These are phyloP conservation scores for Penicillium sp. DNA, from an alignment of 2,329 filamentous ascomycete species.

Conservation along the genomic window DNA sequence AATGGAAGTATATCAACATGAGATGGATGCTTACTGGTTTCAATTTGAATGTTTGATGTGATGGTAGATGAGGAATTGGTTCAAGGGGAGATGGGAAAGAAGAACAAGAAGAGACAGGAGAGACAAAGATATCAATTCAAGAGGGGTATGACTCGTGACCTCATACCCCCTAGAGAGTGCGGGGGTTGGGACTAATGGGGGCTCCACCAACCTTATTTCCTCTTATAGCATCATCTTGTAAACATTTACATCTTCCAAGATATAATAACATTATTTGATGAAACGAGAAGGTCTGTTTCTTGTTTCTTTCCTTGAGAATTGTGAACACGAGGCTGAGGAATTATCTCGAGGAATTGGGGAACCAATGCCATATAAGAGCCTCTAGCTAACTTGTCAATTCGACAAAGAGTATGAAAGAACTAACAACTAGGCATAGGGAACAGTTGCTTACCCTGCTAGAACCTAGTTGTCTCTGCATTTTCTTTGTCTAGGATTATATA, in stretches of 20 bases:
- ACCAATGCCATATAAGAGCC: not conserved
- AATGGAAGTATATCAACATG: not conserved
- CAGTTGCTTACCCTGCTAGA: not conserved
- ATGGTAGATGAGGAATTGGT: not conserved
- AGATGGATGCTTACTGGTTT: not conserved
- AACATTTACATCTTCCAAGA: not conserved
- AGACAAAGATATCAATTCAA: not conserved
- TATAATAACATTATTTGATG: not conserved
- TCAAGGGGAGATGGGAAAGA: not conserved
- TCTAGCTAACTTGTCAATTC: not conserved
- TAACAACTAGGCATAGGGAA: too few relatives aligned
- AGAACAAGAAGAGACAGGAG: not conserved
- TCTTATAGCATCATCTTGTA: not conserved
- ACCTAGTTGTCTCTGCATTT: not conserved
- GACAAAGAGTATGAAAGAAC: not conserved
- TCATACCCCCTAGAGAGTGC: slow-evolving; percentile 21
- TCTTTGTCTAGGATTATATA: not conserved
- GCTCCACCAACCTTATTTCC: slow-evolving; percentile 4
- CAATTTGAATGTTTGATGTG: not conserved
- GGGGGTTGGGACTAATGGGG: slow-evolving; percentile 8
- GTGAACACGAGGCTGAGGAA: not conserved
- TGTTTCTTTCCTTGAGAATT: not conserved
- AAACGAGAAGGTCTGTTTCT: not conserved
- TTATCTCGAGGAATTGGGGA: too few relatives aligned
- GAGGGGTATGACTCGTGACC: slow-evolving; percentile 20